Conservation (phyloP, 768 basidiomycete species). For the Exidia glandulosa region DNA sequence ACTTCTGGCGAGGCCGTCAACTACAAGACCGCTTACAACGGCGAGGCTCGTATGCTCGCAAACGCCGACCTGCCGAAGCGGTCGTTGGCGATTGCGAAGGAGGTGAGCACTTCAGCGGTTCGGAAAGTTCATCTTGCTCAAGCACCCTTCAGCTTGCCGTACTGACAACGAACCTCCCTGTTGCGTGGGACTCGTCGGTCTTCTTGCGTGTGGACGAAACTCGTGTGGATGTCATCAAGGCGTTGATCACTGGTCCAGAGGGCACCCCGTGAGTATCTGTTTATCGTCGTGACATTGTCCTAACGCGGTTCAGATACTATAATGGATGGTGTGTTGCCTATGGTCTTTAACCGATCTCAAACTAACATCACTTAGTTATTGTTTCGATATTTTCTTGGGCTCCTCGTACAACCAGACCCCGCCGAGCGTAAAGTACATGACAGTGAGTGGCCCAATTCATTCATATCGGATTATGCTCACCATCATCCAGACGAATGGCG, state of each 20-base stretch:
- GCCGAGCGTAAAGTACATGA: conserved; percentile 62
- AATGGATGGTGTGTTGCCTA: conserved; percentile 67
- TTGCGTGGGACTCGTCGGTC: conserved; percentile 89
- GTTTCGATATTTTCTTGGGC: conserved; percentile 92
- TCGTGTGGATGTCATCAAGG: conserved; percentile 85
- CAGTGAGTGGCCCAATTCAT: conserved; percentile 14
- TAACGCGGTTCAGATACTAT: no score
- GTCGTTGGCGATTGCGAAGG: conserved; percentile 90
- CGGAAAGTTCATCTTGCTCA: conserved; percentile 3
- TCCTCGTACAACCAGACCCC: conserved; percentile 82
- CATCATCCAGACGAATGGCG: conserved; percentile 59
- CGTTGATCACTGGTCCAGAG: conserved; percentile 85
- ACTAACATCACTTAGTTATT: conserved; percentile 29
- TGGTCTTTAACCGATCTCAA: neutral
- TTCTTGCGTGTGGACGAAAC: conserved; percentile 89
- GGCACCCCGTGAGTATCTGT: no score
- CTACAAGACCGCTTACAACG: conserved; percentile 75
- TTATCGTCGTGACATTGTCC: conserved; percentile 28
- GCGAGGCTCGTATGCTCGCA: conserved; percentile 73
- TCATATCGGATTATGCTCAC: neutral
- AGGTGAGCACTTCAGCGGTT: conserved; percentile 32
- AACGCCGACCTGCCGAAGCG: conserved; percentile 83
- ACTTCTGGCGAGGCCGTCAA: conserved; percentile 33
- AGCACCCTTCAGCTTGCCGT: conserved; percentile 63
- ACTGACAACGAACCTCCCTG: conserved; percentile 86